Evolutionary conservation across 2,329 filamentous ascomycete genomes (phyloP), one percentile per base, ranked within the genome.

Genomic region (Diaporthe nobilis): DNA sequence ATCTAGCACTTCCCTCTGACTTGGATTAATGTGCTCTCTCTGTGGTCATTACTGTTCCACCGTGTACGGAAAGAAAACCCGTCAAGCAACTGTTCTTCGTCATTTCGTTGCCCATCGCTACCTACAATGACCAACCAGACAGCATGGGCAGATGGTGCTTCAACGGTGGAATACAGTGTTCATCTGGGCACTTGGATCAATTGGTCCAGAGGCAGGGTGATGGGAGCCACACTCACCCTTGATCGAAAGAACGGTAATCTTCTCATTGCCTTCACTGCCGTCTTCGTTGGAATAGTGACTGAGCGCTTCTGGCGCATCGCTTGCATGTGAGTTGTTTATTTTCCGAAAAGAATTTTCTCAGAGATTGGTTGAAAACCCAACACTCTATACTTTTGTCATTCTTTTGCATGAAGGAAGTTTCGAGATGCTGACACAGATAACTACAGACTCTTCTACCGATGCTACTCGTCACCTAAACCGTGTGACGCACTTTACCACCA

Each of bases 171-270:
- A 1, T 68, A 68, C 31, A 39, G 12, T 25, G 44, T 68, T 17
- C 63, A 51, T 13, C 7, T 68, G 5, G 63, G 63, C 4, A 68
- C 80, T 22, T 84, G 83, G 83, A 82, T 76, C 2, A 81, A 84
- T 61, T 83, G 80, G 81, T 81, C 80, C 15, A 73, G 80, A 34
- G 83, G 84, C 0, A 61, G 74, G 5, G 73, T 83, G 9, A 51
- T 78, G 4, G 83, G 84, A 5, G 67, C 79, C 3, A 85, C 83
- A 0, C 74, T 84, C 10, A 85, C 84, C 1, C 77, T 84, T 0
- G 79, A 73, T 0, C 77, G 77, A 10, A 74, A 71, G 1, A 78
- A 82, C 53, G 84, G 82, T 7, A 81, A 78, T 22, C 72, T 85
- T 6, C 75, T 85, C 17, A 81, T 83, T 31, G 81, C 82, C 6